phyloP scores from a whole-genome alignment of 495 filamentous ascomycete species.

The Hypoxylon fragiforme region DNA sequence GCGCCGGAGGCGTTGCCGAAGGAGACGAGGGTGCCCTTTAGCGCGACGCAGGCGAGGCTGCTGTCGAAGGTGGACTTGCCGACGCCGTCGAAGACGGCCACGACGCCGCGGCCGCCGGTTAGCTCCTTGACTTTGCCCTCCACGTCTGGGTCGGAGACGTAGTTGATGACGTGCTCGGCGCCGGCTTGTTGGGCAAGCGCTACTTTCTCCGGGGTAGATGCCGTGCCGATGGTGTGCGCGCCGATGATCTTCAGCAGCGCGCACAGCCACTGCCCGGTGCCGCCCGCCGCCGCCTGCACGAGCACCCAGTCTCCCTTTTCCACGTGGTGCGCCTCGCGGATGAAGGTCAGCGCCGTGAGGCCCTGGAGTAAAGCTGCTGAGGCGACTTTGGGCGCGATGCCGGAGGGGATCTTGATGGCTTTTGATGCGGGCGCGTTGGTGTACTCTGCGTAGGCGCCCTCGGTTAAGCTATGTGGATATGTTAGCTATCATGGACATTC shows the following conservation, averaged over 20 bases:
- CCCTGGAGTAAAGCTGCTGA: slow-evolving; percentile 78
- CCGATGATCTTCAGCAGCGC: slow-evolving; percentile 76
- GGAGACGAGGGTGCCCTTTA: slow-evolving; percentile 81
- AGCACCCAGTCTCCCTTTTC: slow-evolving; percentile 78
- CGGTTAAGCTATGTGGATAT: slow-evolving; percentile 44
- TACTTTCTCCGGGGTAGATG: slow-evolving; percentile 72
- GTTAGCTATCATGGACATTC: slow-evolving; percentile 2
- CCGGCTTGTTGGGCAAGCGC: slow-evolving; percentile 68
- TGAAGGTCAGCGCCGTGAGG: slow-evolving; percentile 80
- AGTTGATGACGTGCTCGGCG: slow-evolving; percentile 75
- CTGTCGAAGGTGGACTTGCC: slow-evolving; percentile 86
- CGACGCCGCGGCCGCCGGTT: slow-evolving; percentile 70
- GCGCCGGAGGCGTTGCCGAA: slow-evolving; percentile 88
- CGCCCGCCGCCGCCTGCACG: slow-evolving; percentile 89
- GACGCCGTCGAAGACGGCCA: slow-evolving; percentile 86
- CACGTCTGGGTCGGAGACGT: slow-evolving; percentile 67
- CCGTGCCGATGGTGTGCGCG: slow-evolving; percentile 82
- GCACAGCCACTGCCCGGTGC: slow-evolving; percentile 76
- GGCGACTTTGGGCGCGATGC: slow-evolving; percentile 62
- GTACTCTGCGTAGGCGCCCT: slow-evolving; percentile 73
- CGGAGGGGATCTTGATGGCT: slow-evolving; percentile 65
- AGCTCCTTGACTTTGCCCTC: slow-evolving; percentile 67
- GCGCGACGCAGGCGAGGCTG: slow-evolving; percentile 73
- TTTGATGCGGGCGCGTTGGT: slow-evolving; percentile 61
- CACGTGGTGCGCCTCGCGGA: slow-evolving; percentile 75